Evolutionary conservation across 805 yeast genomes (phyloP), one percentile per base, ranked within the genome.

Genomic region (Sungouiozyma ichnusensis): DNA sequence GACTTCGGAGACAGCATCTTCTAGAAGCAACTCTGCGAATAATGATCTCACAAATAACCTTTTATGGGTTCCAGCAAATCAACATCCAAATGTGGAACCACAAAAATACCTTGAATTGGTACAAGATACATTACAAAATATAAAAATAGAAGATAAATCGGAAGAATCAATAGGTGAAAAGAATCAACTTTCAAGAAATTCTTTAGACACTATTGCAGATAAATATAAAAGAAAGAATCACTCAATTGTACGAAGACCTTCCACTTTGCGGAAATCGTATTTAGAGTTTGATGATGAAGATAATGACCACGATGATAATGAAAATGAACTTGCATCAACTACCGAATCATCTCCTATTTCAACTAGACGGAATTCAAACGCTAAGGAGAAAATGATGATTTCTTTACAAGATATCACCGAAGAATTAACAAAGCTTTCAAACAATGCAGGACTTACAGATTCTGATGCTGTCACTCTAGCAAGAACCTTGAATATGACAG

Each of bases 31-130:
- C 4, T 33, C 35, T 37, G 34, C 16, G 9, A 27, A 35, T 18
- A 35, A 39, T 16, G 43, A 39, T 6, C 17, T 39, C 4, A 63
- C 73, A 15, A 72, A 73, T 38, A 66, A 74, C 44, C 63, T 84
- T 27, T 66, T 90, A 41, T 90, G 98, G 98, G 97, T 92, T 1
- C 97, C 97, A 0, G 98, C 97, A 2, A 78, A 77, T 48, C 71
- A 86, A 33, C 98, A 92, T 59, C 97, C 97, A 1, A 90, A 84
- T 53, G 74, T 90, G n/a, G 88, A 94, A 19, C 97, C 97, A 2
- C 94, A 85, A 53, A 85, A 84, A 52, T 82, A 78, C 64, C 68
- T 78, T 48, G 73, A 72, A 49, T 82, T 81, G 55, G 79, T 83
- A 36, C 79, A 79, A 41, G 62, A 60, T 39, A 55, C 63, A 16